A percentile compares a stretch with the other conserved stretches of the same genome.
These are phyloP conservation scores for Jaapia argillacea DNA, from an alignment of 768 basidiomycete genomes.

Conservation along the genomic window DNA sequence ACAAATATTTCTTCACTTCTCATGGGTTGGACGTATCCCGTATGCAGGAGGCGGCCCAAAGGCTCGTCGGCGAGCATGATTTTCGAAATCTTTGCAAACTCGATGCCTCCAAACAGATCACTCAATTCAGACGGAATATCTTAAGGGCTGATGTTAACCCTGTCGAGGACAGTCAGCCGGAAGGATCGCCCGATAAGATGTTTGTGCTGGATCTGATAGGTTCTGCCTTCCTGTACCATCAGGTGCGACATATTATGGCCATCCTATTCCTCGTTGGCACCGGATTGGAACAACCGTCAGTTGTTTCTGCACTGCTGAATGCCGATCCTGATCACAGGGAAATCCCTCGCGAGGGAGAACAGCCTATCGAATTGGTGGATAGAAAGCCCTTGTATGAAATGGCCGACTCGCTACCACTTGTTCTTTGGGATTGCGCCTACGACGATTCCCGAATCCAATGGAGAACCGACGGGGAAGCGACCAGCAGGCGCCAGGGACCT, in stretches of 20 bases:
- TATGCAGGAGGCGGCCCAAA: conserved; percentile 68
- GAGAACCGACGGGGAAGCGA: conserved; percentile 41
- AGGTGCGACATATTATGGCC: conserved; percentile 92
- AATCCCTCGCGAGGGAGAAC: conserved; percentile 23
- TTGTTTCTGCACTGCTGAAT: conserved; percentile 70
- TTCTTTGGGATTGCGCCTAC: conserved; percentile 88
- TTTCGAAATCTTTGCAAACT: conserved; percentile 94
- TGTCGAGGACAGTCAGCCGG: conserved; percentile 18
- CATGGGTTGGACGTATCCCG: conserved; percentile 52
- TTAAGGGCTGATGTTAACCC: conserved; percentile 52
- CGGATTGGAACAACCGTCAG: conserved; percentile 61
- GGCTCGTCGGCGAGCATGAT: conserved; percentile 83
- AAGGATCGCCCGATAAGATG: conserved; percentile 13
- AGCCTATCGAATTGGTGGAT: conserved; percentile 39
- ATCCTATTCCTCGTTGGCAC: conserved; percentile 82
- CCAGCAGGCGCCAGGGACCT: conserved; percentile 10
- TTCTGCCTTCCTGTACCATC: conserved; percentile 88
- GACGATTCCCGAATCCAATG: conserved; percentile 56
- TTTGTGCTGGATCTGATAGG: conserved; percentile 82
- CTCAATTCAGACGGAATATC: conserved; percentile 63
- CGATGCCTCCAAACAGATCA: conserved; percentile 86
- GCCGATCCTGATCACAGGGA: conserved; percentile 38
- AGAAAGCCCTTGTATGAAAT: conserved; percentile 88
- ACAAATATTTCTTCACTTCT: conserved; percentile 93
- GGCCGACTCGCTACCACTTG: conserved; percentile 84